Evolutionary conservation across 352 stramenopile species (phyloP).

Genomic region (Albugo candida): DNA sequence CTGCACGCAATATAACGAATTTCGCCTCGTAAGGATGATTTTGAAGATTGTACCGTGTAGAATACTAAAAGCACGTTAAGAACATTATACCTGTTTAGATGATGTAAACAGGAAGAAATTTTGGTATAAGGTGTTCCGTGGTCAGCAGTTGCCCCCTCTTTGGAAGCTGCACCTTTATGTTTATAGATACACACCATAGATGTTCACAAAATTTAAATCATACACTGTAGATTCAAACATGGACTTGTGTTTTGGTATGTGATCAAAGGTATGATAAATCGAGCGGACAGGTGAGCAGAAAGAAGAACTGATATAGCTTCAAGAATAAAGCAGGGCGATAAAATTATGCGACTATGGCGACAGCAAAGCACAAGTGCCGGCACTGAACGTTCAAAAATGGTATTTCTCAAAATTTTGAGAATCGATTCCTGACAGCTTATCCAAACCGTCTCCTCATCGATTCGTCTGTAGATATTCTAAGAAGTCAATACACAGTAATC

Average conservation of each 20-base stretch:
- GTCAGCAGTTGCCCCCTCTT: slow-evolving; percentile 68
- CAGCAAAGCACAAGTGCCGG: slow-evolving; percentile 71
- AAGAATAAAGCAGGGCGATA: slow-evolving; percentile 66
- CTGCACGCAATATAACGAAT: slow-evolving; percentile 44
- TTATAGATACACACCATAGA: slow-evolving; percentile 14
- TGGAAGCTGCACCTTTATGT: slow-evolving; percentile 72
- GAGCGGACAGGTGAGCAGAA: slow-evolving; percentile 33
- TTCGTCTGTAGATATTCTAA: too few relatives aligned
- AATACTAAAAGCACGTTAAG: slow-evolving; percentile 32
- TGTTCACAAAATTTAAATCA: not conserved
- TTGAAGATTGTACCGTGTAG: slow-evolving; percentile 44
- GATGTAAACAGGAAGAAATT: slow-evolving; percentile 50
- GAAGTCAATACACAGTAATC: too few relatives aligned
- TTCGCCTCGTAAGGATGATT: slow-evolving; percentile 53
- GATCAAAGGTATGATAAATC: slow-evolving; percentile 42
- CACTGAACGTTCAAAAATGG: slow-evolving; percentile 12
- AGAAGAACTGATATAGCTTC: slow-evolving; percentile 51
- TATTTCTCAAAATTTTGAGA: too few relatives aligned
- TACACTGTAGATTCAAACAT: slow-evolving; percentile 34
- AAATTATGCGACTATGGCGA: slow-evolving; percentile 55
- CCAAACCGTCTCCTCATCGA: too few relatives aligned
- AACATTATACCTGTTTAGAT: slow-evolving; percentile 52
- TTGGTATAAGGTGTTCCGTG: slow-evolving; percentile 73
- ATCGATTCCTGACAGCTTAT: too few relatives aligned
- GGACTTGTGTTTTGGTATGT: slow-evolving; percentile 17